A percentile compares a stretch with the other conserved stretches of the same genome.
phyloP scores from a whole-genome alignment of 371 early-diverging fungal genomes.

The Zancudomyces culisetae region DNA sequence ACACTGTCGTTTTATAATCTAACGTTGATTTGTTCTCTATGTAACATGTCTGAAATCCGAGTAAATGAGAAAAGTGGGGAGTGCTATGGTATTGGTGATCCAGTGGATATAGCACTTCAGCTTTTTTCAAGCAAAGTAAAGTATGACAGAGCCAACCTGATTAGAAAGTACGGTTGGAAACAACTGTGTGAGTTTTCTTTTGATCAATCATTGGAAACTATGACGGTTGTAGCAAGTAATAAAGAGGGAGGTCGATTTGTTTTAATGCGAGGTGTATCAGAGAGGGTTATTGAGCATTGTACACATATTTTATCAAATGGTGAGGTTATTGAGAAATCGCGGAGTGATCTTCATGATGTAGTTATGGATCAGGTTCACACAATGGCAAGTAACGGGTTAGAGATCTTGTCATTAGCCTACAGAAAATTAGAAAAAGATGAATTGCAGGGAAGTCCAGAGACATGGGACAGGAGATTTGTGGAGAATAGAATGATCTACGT shows the following conservation, averaged over 20 bases:
- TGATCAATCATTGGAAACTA: slow-evolving; percentile 71
- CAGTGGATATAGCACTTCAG: slow-evolving; percentile 60
- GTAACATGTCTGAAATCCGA: slow-evolving; percentile 50
- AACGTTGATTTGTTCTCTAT: slow-evolving; percentile 34
- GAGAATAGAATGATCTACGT: slow-evolving; percentile 64
- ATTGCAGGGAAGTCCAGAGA: slow-evolving; percentile 1
- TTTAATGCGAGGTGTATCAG: slow-evolving; percentile 49
- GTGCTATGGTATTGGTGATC: slow-evolving; percentile 60
- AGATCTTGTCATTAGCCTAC: slow-evolving; percentile 44
- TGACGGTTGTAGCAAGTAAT: slow-evolving; percentile 58
- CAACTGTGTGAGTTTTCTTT: slow-evolving; percentile 67
- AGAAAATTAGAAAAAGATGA: slow-evolving; percentile 10
- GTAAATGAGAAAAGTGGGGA: slow-evolving; percentile 33
- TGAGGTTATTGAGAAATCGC: slow-evolving; percentile 23
- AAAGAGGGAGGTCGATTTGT: slow-evolving; percentile 22
- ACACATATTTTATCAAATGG: slow-evolving; percentile 20
- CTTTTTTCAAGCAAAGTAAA: slow-evolving; percentile 52
- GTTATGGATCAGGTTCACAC: slow-evolving; percentile 33
- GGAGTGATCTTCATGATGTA: slow-evolving; percentile 28
- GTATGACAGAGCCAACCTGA: slow-evolving; percentile 37
- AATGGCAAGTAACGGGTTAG: slow-evolving; percentile 46
- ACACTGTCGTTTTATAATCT: slow-evolving; percentile 20
- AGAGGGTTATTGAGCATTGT: slow-evolving; percentile 45
- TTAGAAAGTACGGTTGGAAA: slow-evolving; percentile 26
- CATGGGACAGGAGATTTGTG: slow-evolving; percentile 28